These are phyloP conservation scores for Colletotrichum sp. DNA, from an alignment of 2,329 filamentous ascomycete species.

Conservation along the genomic window DNA sequence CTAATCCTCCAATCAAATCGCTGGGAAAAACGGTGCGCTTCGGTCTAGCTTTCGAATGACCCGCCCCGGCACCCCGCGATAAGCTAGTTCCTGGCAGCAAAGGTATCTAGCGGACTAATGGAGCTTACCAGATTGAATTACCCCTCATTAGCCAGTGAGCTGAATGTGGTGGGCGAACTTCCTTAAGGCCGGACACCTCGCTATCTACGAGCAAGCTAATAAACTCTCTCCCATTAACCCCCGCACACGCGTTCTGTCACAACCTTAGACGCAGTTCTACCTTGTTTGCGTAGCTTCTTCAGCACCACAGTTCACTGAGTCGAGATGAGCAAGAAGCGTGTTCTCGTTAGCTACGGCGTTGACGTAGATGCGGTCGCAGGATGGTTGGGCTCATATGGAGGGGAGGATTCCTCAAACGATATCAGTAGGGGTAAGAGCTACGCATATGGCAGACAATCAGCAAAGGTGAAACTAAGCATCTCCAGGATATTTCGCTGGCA, in stretches of 20 bases:
- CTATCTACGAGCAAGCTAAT: neutral
- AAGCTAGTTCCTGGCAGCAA: neutral
- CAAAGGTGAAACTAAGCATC: neutral
- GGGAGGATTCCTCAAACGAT: slow-evolving; percentile 74
- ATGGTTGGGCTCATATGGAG: slow-evolving; percentile 78
- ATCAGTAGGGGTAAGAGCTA: slow-evolving; percentile 66
- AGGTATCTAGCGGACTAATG: neutral
- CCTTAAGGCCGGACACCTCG: neutral
- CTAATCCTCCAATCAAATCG: neutral
- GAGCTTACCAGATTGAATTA: neutral
- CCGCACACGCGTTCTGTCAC: neutral
- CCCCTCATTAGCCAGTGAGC: neutral
- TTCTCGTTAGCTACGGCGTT: slow-evolving; percentile 64
- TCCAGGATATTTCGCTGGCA: slow-evolving; percentile 71
- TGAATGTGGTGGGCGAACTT: neutral
- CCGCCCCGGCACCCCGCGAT: neutral
- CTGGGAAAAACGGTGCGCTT: neutral
- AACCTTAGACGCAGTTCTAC: neutral
- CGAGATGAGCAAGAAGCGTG: slow-evolving; percentile 40
- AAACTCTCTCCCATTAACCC: neutral
- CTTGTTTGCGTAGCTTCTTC: neutral
- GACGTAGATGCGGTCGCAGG: slow-evolving; percentile 80
- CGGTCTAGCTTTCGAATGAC: neutral
- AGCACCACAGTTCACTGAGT: neutral
- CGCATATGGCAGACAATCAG: neutral